Base-by-base conservation (phyloP, 2,329 filamentous ascomycete genomes). In the Knufia petricola region DNA sequence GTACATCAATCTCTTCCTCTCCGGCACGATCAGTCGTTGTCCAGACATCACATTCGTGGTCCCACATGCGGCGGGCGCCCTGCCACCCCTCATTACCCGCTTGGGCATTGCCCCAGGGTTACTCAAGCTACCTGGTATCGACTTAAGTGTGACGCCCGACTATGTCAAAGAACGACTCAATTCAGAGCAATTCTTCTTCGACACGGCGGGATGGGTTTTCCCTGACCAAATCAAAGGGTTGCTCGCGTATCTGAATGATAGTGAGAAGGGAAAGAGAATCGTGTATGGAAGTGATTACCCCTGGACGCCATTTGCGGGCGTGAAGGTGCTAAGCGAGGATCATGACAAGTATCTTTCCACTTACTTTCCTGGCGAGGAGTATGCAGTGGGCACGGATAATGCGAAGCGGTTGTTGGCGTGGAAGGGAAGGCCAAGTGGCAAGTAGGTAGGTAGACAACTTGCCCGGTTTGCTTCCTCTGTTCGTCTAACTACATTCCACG, bases 31-130 rank as follows among this genome's bases (percentile, higher is more conserved):
- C 1, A 59, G 64, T 17, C 62, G 66, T 0, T 71, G 66, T 60
- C 69, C 73, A 0, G 59, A 73, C 39, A 61, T 77, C 48, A 68
- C 58, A 1, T 70, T 71, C 58, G 67, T 77, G 19, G 60, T 77
- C 13, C 69, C 73, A 1, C 74, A 77, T 53, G 60, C 66, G 2
- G 74, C 71, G 2, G 72, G 72, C 1, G 63, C 65, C 0, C 56
- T 74, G 12, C 68, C 71, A 10, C 55, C 55, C 1, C 15, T 58
- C 31, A 55, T 58, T 50, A 51, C 52, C 37, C 52, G 56, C 12
- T 55, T 58, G 43, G 47, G 51, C 3, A 50, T 30, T 15, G 50
- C 54, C 10, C 53, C 51, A 8, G 30, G 48, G 8, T 20, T 55
- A 21, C 52, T 58, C 36, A 53, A 52, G 21, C 30, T 58, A 21